Evolutionary conservation across 164 flowering plant genomes (phyloP), one percentile per base, ranked within the genome.

Genomic region (Piper betle): DNA sequence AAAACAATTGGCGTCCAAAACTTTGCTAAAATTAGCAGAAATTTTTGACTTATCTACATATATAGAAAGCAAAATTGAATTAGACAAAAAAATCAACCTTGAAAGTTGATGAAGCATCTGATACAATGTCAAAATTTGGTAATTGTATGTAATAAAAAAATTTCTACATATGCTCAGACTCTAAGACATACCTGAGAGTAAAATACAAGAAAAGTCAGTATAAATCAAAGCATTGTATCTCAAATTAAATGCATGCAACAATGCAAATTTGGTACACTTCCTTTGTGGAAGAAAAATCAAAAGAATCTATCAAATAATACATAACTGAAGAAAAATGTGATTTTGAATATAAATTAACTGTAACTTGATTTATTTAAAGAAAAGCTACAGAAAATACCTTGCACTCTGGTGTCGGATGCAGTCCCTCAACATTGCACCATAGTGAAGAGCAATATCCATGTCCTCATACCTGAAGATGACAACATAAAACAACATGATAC

Each of bases 381-480:
- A n/a, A n/a, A 43, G 8, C 12, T 43, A 15, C 8, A 43, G 6
- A 8, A 39, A n/a, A n/a, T 70, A 74, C 77, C 74, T 67, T 64
- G 97, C 96, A 73, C 65, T 75, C 66, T 94, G 99, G 76, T 94
- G 99, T 16, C 97, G 91, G 64, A 94, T 90, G 78, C 97, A 94
- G 63, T 88, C 99, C 77, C 97, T 85, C 75, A 91, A 66, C 96
- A 94, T 94, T 59, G 88, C 81, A 72, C 99, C 97, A 76, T 85
- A 91, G 72, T 91, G 97, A 67, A 94, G 72, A 63, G 96, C 97
- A 76, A 91, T 68, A 55, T 83, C 91, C 46, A 84, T 65, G 65
- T 84, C 74, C 37, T 87, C 96, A 80, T 88, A 91, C 59, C 98
- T 87, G 58, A 59, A 63, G 42, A 70, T 55, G 59, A 25, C 20